Evolutionary conservation across 352 stramenopile species (phyloP).

Genomic region (Phytophthora meadii): DNA sequence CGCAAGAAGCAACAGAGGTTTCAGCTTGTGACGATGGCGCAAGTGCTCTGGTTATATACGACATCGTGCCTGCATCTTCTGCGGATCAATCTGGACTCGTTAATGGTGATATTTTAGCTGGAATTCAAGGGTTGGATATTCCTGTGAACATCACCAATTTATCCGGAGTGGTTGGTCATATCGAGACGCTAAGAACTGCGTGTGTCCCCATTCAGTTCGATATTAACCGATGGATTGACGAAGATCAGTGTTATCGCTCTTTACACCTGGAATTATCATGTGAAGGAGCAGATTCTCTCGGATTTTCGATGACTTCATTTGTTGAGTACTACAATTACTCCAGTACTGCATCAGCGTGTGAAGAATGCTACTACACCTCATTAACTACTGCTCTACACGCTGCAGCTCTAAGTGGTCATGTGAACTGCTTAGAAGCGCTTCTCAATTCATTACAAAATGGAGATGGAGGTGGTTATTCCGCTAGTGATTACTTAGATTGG

Average conservation of each 20-base stretch:
- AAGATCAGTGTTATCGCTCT: slow-evolving; percentile 51
- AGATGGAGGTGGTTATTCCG: slow-evolving; percentile 24
- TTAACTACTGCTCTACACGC: slow-evolving; percentile 64
- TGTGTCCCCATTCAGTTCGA: slow-evolving; percentile 31
- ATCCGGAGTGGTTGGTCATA: slow-evolving; percentile 24
- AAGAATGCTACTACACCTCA: slow-evolving; percentile 66
- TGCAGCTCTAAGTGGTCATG: slow-evolving; percentile 60
- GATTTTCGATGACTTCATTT: slow-evolving; percentile 63
- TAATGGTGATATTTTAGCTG: slow-evolving; percentile 57
- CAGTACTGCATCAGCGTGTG: slow-evolving; percentile 36
- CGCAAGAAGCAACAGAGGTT: not conserved
- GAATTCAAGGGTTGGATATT: slow-evolving; percentile 41
- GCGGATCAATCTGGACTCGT: slow-evolving; percentile 42
- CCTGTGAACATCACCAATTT: slow-evolving; percentile 15
- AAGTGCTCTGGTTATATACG: slow-evolving; percentile 48
- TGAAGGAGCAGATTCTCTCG: slow-evolving; percentile 28
- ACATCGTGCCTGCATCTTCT: slow-evolving; percentile 39
- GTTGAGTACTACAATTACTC: slow-evolving; percentile 56
- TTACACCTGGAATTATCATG: slow-evolving; percentile 33
- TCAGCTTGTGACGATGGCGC: slow-evolving; percentile 11
- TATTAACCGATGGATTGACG: slow-evolving; percentile 55
- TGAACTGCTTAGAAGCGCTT: slow-evolving; percentile 57
- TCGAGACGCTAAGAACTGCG: slow-evolving; percentile 6
- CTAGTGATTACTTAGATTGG: slow-evolving; percentile 53
- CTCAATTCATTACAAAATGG: slow-evolving; percentile 28